phyloP scores from a whole-genome alignment of 2,329 filamentous ascomycete genomes.

The Trichoderma sp. region DNA sequence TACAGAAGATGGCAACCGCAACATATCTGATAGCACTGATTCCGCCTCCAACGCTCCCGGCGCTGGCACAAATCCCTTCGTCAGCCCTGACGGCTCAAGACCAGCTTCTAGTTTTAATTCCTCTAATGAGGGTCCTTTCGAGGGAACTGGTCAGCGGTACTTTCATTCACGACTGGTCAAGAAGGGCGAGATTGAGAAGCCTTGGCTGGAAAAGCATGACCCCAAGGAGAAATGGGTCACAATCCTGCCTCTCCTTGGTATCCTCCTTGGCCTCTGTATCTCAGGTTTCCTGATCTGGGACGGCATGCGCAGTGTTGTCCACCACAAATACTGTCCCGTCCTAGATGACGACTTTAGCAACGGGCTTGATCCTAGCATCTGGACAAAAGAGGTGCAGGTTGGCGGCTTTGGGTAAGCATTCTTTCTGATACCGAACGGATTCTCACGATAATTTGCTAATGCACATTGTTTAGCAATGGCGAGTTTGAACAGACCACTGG shows the following conservation, averaged over 20 bases:
- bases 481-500: constrained; percentile 78
- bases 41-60: constrained; percentile 39
- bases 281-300: constrained; percentile 75
- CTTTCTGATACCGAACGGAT: not conserved
- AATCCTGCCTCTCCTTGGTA: constrained; percentile 73
- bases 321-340: constrained; percentile 72
- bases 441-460: not conserved
- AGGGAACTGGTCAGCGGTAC: constrained; percentile 54
- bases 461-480: constrained; percentile 60
- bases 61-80: constrained; percentile 47
- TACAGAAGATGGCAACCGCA: constrained; percentile 43
- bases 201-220: constrained; percentile 73
- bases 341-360: constrained; percentile 66
- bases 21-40: constrained; percentile 47
- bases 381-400: constrained; percentile 74
- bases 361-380: constrained; percentile 61
- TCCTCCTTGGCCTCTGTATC: constrained; percentile 67
- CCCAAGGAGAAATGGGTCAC: constrained; percentile 85
- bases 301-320: constrained; percentile 69
- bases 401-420: constrained; percentile 71
- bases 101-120: constrained; percentile 52
- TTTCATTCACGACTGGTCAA: constrained; percentile 74
- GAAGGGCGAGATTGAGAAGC: constrained; percentile 73
- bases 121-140: constrained; percentile 44
- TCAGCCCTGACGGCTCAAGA: constrained; percentile 48